phyloP scores from a whole-genome alignment of 805 yeast genomes.

The Nakazawaea holstii region DNA sequence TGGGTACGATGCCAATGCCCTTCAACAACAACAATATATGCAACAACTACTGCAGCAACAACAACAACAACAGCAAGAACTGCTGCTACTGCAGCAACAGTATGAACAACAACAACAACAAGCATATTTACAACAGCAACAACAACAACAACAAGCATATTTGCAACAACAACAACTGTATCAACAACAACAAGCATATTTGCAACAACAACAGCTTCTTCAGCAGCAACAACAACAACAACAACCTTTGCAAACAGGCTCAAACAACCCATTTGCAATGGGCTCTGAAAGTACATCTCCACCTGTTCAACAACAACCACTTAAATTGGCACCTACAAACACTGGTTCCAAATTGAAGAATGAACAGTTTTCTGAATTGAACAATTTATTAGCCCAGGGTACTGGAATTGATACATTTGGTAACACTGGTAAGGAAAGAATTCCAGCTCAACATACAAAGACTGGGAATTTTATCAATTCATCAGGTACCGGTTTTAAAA shows the following conservation, averaged over 20 bases:
- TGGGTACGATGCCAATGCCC: conserved; percentile 15
- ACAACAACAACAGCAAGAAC: conserved; percentile 18
- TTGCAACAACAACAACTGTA: conserved; percentile 14
- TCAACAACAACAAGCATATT: conserved; percentile 16
- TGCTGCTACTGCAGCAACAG: conserved; percentile 13
- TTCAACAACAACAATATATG: conserved; percentile 13
- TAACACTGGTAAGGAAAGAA: conserved; percentile 74
- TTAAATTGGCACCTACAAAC: conserved; percentile 34
- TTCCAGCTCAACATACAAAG: conserved; percentile 90
- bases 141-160: conserved; percentile 16
- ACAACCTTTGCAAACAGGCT: conserved; percentile 60
- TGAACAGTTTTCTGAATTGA: conserved; percentile 64
- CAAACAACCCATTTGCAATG: conserved; percentile 75
- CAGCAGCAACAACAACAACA: conserved; percentile 35
- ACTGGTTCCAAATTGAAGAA: conserved; percentile 49
- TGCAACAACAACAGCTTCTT: conserved; percentile 18
- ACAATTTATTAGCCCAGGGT: conserved; percentile 74
- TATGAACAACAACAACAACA: conserved; percentile 13
- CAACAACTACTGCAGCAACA: conserved; percentile 15
- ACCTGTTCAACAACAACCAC: conserved; percentile 23
- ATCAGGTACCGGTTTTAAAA: conserved; percentile 77
- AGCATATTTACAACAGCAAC: conserved; percentile 18
- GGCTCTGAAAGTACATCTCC: conserved; percentile 14
- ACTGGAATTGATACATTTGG: conserved; percentile 94
- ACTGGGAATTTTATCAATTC: conserved; percentile 80